Conservation (phyloP, 1,139 yeast genomes). For the Blastobotrys petasosporus region DNA sequence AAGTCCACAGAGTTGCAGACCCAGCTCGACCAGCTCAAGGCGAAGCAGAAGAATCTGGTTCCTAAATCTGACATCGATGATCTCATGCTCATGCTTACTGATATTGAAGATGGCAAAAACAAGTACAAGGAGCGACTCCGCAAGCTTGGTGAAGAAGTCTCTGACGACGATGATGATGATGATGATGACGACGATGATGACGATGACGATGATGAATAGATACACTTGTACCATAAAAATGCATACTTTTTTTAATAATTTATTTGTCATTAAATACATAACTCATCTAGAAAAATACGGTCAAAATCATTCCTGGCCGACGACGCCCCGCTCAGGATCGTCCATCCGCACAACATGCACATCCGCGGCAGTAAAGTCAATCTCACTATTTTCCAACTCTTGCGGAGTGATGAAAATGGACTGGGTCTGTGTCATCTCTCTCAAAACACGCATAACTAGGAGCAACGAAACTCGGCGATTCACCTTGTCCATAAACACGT, state of each 20-base stretch:
- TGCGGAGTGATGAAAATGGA: conserved; percentile 94
- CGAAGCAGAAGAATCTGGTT: conserved; percentile 34
- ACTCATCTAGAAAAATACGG: neutral
- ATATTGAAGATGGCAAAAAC: conserved; percentile 61
- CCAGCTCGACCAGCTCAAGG: conserved; percentile 8
- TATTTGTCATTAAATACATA: neutral
- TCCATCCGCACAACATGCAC: conserved; percentile 69
- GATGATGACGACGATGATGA: conserved; percentile 48
- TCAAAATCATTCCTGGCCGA: too few species aligned
- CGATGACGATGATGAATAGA: conserved; percentile 21
- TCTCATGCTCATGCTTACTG: conserved; percentile 64
- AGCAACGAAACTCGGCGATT: conserved; percentile 77
- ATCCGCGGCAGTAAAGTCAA: conserved; percentile 54
- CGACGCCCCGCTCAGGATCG: conserved; percentile 39
- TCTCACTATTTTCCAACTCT: conserved; percentile 61
- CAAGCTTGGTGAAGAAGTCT: conserved; percentile 40
- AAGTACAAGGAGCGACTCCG: conserved; percentile 51
- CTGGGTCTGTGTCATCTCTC: conserved; percentile 60
- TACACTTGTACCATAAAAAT: neutral
- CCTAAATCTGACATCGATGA: conserved; percentile 68
- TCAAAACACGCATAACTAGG: conserved; percentile 63
- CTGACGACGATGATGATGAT: conserved; percentile 47
- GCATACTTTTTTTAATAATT: neutral
- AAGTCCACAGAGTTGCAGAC: conserved; percentile 2
- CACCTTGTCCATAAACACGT: conserved; percentile 95